These are phyloP conservation scores for Starmera stellimalicola DNA, from an alignment of 1,139 yeast genomes.

Conservation along the genomic window DNA sequence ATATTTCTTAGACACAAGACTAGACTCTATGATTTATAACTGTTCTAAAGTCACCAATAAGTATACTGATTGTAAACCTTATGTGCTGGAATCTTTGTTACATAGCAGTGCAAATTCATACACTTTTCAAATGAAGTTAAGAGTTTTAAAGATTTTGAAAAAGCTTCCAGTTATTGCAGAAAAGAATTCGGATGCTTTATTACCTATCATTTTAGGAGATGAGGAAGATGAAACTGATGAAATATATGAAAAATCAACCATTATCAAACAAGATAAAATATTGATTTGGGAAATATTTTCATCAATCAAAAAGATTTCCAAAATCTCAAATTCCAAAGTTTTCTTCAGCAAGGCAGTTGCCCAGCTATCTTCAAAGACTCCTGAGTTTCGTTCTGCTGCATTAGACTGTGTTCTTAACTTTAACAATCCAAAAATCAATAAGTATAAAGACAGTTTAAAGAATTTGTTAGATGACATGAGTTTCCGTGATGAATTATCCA, in stretches of 20 bases:
- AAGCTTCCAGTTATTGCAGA: constrained; percentile 63
- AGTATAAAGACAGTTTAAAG: constrained; percentile 63
- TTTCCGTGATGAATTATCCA: constrained; percentile 76
- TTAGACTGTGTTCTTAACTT: constrained; percentile 63
- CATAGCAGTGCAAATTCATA: neutral
- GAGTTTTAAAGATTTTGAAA: constrained; percentile 40
- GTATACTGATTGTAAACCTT: constrained; percentile 13
- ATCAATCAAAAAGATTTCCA: constrained; percentile 54
- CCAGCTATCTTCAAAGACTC: constrained; percentile 53
- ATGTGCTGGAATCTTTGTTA: neutral
- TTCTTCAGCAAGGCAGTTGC: constrained; percentile 45
- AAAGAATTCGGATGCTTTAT: constrained; percentile 41
- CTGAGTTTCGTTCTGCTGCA: constrained; percentile 63
- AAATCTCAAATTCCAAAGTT: constrained; percentile 39
- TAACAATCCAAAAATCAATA: constrained; percentile 47
- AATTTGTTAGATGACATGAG: constrained; percentile 75
- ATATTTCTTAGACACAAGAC: constrained; percentile 26
- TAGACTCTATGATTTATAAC: constrained; percentile 22
- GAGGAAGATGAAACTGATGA: constrained; percentile 22
- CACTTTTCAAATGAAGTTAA: constrained; percentile 24
- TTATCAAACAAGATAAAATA: constrained; percentile 59
- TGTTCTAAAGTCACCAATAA: constrained; percentile 18
- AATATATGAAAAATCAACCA: constrained; percentile 19
- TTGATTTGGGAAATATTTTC: constrained; percentile 52
- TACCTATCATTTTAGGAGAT: constrained; percentile 41